Percentiles rank a stretch among this genome's conserved stretches.
These are phyloP conservation scores for Discostella stelligera DNA, from an alignment of 352 stramenopile species.

Conservation along the genomic window DNA sequence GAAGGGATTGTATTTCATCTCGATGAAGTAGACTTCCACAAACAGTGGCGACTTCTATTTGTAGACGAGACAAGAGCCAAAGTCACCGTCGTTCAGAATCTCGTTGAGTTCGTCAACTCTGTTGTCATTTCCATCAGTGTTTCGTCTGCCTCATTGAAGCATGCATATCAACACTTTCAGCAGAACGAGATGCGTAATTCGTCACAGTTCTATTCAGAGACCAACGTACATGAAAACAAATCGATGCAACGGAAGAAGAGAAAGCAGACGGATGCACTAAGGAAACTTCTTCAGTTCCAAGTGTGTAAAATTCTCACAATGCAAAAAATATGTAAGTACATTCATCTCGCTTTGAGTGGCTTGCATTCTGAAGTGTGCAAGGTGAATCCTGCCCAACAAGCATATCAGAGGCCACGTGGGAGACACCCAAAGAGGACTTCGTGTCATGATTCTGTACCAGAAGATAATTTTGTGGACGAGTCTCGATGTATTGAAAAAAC, in stretches of 20 bases:
- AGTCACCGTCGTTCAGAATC: constrained; percentile 15
- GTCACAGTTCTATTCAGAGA: neutral
- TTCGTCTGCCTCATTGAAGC: constrained; percentile 37
- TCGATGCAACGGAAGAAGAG: constrained; percentile 22
- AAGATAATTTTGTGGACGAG: neutral
- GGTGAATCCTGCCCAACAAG: constrained; percentile 1
- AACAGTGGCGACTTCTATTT: constrained; percentile 24
- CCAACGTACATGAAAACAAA: neutral
- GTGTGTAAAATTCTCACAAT: constrained; percentile 37
- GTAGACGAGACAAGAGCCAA: constrained; percentile 11
- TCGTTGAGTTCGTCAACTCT: constrained; percentile 33
- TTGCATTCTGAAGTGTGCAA: constrained; percentile 21
- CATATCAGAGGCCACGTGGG: neutral
- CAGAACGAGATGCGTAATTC: constrained; percentile 1
- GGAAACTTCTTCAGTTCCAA: constrained; percentile 47
- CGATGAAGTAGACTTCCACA: neutral
- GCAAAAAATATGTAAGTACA: constrained; percentile 27
- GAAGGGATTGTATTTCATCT: neutral
- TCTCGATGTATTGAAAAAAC: neutral
- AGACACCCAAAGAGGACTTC: neutral
- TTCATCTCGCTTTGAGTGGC: constrained; percentile 16
- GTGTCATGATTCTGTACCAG: neutral
- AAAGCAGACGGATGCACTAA: constrained; percentile 23
- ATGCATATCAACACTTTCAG: constrained; percentile 39
- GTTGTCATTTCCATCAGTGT: constrained; percentile 38